phyloP scores from a whole-genome alignment of 1,139 yeast genomes.

The Geotrichum fermentans region DNA sequence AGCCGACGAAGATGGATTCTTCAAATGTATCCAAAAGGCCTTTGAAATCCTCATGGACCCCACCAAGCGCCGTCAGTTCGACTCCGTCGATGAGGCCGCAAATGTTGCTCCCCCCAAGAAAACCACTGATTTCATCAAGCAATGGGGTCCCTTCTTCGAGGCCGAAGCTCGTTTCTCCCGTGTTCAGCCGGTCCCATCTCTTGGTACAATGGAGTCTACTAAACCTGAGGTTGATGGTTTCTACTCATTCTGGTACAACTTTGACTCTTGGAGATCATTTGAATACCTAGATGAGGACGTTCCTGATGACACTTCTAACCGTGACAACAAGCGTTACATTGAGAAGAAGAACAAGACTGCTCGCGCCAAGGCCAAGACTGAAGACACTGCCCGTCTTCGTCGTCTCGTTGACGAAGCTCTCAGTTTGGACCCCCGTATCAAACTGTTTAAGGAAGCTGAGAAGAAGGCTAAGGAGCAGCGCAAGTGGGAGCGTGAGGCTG shows the following conservation, averaged over 20 bases:
- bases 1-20: slow-evolving; percentile 91
- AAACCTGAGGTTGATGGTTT: slow-evolving; percentile 85
- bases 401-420: slow-evolving; percentile 86
- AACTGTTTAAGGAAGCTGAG: slow-evolving; percentile 86
- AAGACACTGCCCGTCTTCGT: slow-evolving; percentile 86
- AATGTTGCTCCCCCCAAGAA: slow-evolving; percentile 75
- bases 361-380: slow-evolving; percentile 96
- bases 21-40: slow-evolving; percentile 96
- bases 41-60: slow-evolving; percentile 86
- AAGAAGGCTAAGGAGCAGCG: slow-evolving; percentile 90
- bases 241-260: slow-evolving; percentile 88
- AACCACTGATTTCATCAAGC: slow-evolving; percentile 69
- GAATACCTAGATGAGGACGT: slow-evolving; percentile 98
- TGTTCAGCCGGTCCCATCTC: slow-evolving; percentile 77
- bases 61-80: slow-evolving; percentile 82
- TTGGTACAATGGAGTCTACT: slow-evolving; percentile 64
- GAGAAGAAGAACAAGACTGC: slow-evolving; percentile 96
- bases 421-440: slow-evolving; percentile 90
- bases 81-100: slow-evolving; percentile 88
- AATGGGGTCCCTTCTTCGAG: slow-evolving; percentile 89
- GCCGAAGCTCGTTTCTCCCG: slow-evolving; percentile 89
- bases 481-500: slow-evolving; percentile 98
- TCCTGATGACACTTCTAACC: slow-evolving; percentile 98
- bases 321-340: slow-evolving; percentile 98
- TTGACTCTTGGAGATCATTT: slow-evolving; percentile 97